Base-by-base conservation (phyloP, 768 basidiomycete genomes). In the Mycena galericulata region DNA sequence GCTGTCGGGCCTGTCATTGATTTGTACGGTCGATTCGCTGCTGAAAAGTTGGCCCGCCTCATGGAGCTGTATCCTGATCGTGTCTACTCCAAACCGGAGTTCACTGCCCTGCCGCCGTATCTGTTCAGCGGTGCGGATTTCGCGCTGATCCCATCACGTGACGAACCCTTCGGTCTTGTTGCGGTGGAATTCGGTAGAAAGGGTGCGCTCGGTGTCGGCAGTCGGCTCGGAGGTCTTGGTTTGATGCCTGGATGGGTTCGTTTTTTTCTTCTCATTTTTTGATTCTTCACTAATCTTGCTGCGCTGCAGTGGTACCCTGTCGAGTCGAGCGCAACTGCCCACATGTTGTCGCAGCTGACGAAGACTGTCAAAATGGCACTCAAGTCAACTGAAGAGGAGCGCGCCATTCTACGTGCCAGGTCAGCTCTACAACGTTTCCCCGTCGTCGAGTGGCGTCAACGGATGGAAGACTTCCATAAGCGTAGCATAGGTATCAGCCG, bases 161-260 rank as follows among this genome's bases (percentile, higher is more conserved):
- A 98, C 76, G 96, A 98, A 75, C 96, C 96, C 3, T 98, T 98
- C 80, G 96, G 96, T 82, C 83, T 98, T 49, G 96, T 97, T 32
- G 96, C 96, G 57, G 96, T 98, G 72, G 96, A 97, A 78, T 98
- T 98, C 80, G 96, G 96, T 78, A 85, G 96, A 72, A 98, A 97
- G 79, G 96, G 96, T 85, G 96, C 96, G 61, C 88, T 98, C 58
- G 96, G 96, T 82, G 96, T 98, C 72, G 96, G 96, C 72, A 90
- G 92, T 83, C 93, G 96, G 74, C 86, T 97, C 24, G 96, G 96
- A 76, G 96, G 96, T 84, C 87, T 98, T 47, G 96, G 96, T 80
- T 83, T 98, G 67, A 98, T 98, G 96, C 96, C 96, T 77, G 96
- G 96, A 82, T 97, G 96, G 96, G 95, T 96, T 76, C 75, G 92